These are phyloP conservation scores for Talaromyces wortmannii DNA, from an alignment of 495 filamentous ascomycete genomes.

Conservation along the genomic window DNA sequence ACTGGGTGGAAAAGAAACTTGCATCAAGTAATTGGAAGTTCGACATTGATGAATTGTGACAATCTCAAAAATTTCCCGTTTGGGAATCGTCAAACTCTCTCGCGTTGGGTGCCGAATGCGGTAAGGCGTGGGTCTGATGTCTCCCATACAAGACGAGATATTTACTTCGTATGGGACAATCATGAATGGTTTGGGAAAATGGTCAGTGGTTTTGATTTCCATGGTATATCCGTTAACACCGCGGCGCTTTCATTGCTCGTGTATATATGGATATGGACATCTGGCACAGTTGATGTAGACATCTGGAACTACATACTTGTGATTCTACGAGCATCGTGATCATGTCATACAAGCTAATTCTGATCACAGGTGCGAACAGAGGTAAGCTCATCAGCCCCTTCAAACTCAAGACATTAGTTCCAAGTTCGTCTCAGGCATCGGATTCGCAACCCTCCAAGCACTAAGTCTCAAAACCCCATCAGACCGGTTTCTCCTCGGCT, in stretches of 20 bases:
- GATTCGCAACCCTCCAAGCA: neutral
- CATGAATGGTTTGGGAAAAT: too few species aligned
- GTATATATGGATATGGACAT: too few species aligned
- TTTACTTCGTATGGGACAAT: too few species aligned
- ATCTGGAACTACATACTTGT: neutral
- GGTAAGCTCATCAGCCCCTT: neutral
- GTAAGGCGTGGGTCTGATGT: neutral
- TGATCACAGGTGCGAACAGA: neutral
- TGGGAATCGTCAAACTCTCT: neutral
- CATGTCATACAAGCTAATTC: neutral
- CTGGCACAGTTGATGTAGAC: too few species aligned
- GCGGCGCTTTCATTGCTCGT: too few species aligned
- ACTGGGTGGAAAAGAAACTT: neutral
- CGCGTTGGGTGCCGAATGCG: neutral
- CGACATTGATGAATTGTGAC: neutral
- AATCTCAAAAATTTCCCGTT: neutral
- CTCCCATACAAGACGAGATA: too few species aligned
- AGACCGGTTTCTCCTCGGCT: neutral
- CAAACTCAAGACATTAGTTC: neutral
- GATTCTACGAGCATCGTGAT: neutral
- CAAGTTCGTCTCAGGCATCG: neutral
- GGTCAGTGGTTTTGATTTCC: too few species aligned
- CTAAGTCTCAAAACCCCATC: neutral
- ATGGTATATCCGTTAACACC: too few species aligned
- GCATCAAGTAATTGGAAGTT: neutral